A percentile compares a stretch with the other conserved stretches of the same genome.
phyloP scores from a whole-genome alignment of 2,329 filamentous ascomycete species.

The Cladophialophora psammophila region DNA sequence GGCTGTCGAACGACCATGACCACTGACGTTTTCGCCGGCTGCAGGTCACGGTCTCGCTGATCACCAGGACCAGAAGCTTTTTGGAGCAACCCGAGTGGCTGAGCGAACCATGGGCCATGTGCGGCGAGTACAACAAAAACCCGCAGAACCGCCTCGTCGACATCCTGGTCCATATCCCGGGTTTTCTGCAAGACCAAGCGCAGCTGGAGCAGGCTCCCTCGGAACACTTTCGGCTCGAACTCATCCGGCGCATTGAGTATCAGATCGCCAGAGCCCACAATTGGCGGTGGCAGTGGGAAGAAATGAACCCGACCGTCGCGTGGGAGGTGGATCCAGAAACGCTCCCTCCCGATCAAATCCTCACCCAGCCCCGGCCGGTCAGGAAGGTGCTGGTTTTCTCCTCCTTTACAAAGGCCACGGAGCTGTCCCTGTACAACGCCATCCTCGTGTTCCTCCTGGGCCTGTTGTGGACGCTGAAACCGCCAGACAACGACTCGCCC shows the following conservation, averaged over 20 bases:
- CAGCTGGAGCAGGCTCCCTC: constrained; percentile 23
- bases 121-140: constrained; percentile 27
- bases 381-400: constrained; percentile 65
- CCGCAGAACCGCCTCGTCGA: constrained; percentile 35
- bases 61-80: constrained; percentile 33
- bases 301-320: constrained; percentile 24
- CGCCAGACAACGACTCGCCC: constrained; percentile 12
- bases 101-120: constrained; percentile 27
- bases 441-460: constrained; percentile 32
- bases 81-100: constrained; percentile 32
- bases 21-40: background rate
- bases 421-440: constrained; percentile 34
- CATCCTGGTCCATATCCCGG: constrained; percentile 32
- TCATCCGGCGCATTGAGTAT: constrained; percentile 28
- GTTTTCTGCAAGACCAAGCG: constrained; percentile 32
- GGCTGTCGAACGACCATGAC: background rate
- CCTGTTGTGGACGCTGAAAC: constrained; percentile 30
- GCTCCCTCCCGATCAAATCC: constrained; percentile 62
- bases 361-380: constrained; percentile 86
- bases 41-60: constrained; percentile 32
- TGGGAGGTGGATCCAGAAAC: constrained; percentile 30
- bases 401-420: constrained; percentile 28
- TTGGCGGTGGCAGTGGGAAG: constrained; percentile 36
- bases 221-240: constrained; percentile 20
- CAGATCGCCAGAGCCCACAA: constrained; percentile 27